phyloP scores from a whole-genome alignment of 192 early-diverging fungal genomes.

The Coemansia sp. region DNA sequence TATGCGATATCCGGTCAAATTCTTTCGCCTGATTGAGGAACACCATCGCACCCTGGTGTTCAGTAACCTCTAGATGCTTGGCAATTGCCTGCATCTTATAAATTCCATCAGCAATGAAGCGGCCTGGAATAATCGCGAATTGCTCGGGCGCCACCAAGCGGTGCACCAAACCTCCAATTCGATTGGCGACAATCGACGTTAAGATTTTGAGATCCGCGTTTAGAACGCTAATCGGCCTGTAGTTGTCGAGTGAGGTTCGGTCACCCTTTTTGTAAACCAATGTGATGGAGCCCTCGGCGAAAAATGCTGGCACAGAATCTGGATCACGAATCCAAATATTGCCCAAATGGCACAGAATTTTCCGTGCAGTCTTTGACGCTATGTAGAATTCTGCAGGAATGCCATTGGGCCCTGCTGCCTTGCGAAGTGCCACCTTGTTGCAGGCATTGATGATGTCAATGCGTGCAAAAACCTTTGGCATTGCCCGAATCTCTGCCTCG shows the following conservation, averaged over 20 bases:
- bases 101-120: constrained; percentile 12
- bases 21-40: constrained; percentile 27
- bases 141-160: constrained; percentile 4
- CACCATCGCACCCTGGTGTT: background rate
- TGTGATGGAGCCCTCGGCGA: constrained; percentile 13
- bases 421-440: background rate
- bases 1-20: constrained; percentile 15
- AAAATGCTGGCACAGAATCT: constrained; percentile 2
- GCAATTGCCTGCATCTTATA: constrained; percentile 13
- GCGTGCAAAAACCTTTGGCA: too few relatives aligned
- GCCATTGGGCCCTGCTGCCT: background rate
- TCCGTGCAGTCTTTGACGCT: background rate
- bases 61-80: constrained; percentile 3
- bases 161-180: background rate
- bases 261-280: constrained; percentile 17
- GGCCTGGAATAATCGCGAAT: constrained; percentile 19
- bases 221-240: background rate
- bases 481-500: too few relatives aligned
- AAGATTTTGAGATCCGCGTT: background rate
- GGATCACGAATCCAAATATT: constrained; percentile 10
- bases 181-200: background rate
- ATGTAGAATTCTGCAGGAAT: background rate
- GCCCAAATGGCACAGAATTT: constrained; percentile 12
- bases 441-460: too few relatives aligned
- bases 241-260: background rate